phyloP scores from a whole-genome alignment of 176 grass and related monocot genomes.

The bread wheat (Triticum aestivum) region DNA sequence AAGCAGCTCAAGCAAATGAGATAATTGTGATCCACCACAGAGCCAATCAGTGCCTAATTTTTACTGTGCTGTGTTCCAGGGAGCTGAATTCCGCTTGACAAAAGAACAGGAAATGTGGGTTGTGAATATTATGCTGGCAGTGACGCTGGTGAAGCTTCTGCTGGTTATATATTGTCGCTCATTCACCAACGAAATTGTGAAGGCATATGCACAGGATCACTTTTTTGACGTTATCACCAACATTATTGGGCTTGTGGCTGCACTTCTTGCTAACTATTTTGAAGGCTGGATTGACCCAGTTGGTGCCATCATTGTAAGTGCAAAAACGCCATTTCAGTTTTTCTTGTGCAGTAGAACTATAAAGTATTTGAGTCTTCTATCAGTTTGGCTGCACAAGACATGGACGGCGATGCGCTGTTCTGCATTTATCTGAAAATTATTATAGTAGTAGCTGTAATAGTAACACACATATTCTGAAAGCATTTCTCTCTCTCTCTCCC shows the following conservation, averaged over 20 bases:
- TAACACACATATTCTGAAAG: neutral
- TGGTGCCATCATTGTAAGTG: slow-evolving; percentile 76
- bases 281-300: slow-evolving; percentile 54
- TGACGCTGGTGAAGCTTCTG: slow-evolving; percentile 65
- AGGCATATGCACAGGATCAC: slow-evolving; percentile 75
- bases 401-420: neutral
- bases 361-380: neutral
- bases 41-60: neutral
- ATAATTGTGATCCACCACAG: neutral
- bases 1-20: neutral
- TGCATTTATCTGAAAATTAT: neutral
- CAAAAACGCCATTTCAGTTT: neutral
- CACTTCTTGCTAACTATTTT: slow-evolving; percentile 62
- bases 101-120: slow-evolving; percentile 67
- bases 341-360: neutral
- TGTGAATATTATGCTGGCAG: slow-evolving; percentile 63
- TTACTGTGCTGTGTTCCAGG: slow-evolving; percentile 14
- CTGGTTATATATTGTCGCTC: slow-evolving; percentile 57
- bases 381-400: neutral
- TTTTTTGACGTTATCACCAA: slow-evolving; percentile 78
- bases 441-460: neutral
- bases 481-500: too few species aligned
- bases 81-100: slow-evolving; percentile 60
- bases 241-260: slow-evolving; percentile 55
- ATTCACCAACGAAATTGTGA: slow-evolving; percentile 74